Evolutionary conservation across 768 basidiomycete genomes (phyloP), one percentile per base, ranked within the genome.

Genomic region (Piloderma croceum): DNA sequence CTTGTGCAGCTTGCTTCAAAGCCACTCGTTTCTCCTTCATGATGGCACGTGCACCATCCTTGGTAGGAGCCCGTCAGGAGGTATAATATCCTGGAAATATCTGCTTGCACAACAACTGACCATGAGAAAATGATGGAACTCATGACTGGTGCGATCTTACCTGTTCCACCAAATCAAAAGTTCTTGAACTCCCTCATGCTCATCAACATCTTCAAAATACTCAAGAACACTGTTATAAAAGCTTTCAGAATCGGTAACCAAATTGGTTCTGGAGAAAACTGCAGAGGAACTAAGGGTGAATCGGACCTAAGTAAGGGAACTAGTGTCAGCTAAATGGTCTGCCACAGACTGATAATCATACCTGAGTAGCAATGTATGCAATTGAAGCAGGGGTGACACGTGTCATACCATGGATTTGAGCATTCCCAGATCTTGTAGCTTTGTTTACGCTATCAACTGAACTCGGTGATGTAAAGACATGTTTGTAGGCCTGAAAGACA

Each of bases 341-440:
- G 27, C 3, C 19, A 7, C 20, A 34, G 10, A 10, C n/a, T n/a
- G n/a, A n/a, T n/a, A n/a, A 23, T 44, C 24, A 24, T 52, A 54
- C 15, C n/a, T n/a, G n/a, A n/a, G n/a, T n/a, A n/a, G n/a, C n/a
- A n/a, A n/a, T n/a, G n/a, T n/a, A n/a, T n/a, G 41, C 48, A 21
- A 51, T 34, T 7, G 44, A 48, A n/a, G 47, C 61, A 11, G 25
- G 24, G 2, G 49, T 53, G 6, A 53, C 41, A 12, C 6, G 6
- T 7, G 31, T 42, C 51, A 50, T 52, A 1, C 50, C 34, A n/a
- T n/a, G n/a, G n/a, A n/a, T n/a, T n/a, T n/a, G n/a, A n/a, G n/a
- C n/a, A n/a, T n/a, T n/a, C n/a, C 53, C 51, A 6, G 50, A 58
- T 24, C 46, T 17, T 4, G 59, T 58, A 4, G 56, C 58, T 36